Conservation (phyloP, 345 rosid genomes). For the Boechera divaricarpa region DNA sequence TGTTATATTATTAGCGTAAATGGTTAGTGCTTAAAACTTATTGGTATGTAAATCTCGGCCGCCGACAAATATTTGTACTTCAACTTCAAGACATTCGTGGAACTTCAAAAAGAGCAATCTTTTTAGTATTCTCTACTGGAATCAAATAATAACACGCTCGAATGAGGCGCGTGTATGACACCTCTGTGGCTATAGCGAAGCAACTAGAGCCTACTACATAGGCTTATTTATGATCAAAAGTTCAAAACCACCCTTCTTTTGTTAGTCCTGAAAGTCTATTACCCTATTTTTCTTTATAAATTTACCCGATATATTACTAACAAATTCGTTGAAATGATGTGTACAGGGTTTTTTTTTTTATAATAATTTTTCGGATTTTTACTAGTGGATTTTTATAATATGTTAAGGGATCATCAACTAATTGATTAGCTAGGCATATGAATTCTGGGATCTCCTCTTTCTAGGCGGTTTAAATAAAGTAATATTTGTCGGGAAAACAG, state of each 20-base stretch:
- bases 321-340: neutral
- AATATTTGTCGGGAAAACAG: slow-evolving; percentile 4
- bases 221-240: neutral
- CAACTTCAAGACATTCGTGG: slow-evolving; percentile 38
- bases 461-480: slow-evolving; percentile 1
- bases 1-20: neutral
- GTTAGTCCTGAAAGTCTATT: neutral
- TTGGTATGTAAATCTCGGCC: slow-evolving; percentile 36
- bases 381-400: neutral
- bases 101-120: slow-evolving; percentile 28
- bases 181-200: neutral
- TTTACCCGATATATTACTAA: neutral
- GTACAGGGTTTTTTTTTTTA: too few species aligned
- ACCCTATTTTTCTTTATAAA: neutral
- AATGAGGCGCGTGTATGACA: neutral
- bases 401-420: neutral
- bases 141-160: neutral
- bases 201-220: too few species aligned
- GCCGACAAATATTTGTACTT: slow-evolving; percentile 41
- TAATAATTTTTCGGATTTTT: too few species aligned
- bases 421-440: neutral
- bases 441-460: neutral
- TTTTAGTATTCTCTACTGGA: neutral
- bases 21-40: slow-evolving; percentile 25
- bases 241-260: neutral